Evolutionary conservation across 345 rosid species (phyloP), one percentile per base, ranked within the genome.

Genomic region (Laguncularia racemosa): DNA sequence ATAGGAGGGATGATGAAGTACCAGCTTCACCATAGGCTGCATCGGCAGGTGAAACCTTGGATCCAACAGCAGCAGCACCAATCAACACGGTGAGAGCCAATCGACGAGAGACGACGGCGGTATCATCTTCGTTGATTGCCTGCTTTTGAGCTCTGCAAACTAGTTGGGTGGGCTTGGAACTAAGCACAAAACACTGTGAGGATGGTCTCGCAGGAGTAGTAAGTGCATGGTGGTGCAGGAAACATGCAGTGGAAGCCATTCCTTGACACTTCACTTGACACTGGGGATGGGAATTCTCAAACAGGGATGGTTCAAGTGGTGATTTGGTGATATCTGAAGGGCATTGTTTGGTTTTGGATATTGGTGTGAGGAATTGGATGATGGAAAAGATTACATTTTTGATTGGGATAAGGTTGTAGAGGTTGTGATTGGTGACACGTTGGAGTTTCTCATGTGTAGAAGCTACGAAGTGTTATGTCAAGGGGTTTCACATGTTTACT

Each of bases 1-100:
- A 33, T 6, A 33, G 4, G 40, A 33, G 11, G 40, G 40, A n/a
- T 33, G 40, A 33, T 33, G 40, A 33, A 16, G 17, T 79, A 88
- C 96, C 96, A 26, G 96, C 79, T 81, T 92, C 95, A 33, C 98
- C 98, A 47, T 92, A 92, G 71, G 98, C 95, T 14, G 98, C 40
- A 33, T 81, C 93, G 51, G 98, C 98, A 50, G 98, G 95, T 26
- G 96, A 76, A 53, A 79, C 95, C 83, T 74, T 89, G 62, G 88
- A 84, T 60, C 86, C 91, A 9, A 86, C 16, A 47, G 93, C 91
- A 0, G 93, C 98, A 53, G 88, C 84, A 21, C 96, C 95, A 12
- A 86, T 61, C 56, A 92, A 86, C 14, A 83, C 69, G 7, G 91
- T 82, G 63, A 92, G 93, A 57, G 91, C 95, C 72, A 89, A 67